Evolutionary conservation across 257 asterid species (phyloP).

Genomic region (Ocimum tenuiflorum): DNA sequence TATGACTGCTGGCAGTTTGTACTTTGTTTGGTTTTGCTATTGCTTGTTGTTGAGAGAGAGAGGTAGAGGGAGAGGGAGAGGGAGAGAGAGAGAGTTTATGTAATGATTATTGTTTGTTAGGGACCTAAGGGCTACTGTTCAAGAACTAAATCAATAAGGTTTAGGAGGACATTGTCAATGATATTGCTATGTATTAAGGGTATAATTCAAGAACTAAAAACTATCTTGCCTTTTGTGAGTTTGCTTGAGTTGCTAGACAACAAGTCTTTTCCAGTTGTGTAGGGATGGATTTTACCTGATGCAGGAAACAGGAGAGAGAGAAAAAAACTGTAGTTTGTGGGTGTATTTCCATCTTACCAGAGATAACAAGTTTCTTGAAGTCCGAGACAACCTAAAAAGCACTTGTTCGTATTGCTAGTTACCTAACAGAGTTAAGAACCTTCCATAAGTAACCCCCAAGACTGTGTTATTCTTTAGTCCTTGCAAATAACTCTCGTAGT

Average conservation of each 20-base stretch:
- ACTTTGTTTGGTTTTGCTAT: not conserved
- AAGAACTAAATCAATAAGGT: not conserved
- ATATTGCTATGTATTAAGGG: not conserved
- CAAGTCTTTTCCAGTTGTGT: not conserved
- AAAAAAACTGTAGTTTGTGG: not conserved
- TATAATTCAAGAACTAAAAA: not conserved
- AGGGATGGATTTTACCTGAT: not conserved
- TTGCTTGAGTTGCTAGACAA: not conserved
- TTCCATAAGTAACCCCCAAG: too few species aligned
- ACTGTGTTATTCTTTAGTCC: too few species aligned
- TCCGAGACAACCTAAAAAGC: not conserved
- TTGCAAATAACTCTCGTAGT: not conserved
- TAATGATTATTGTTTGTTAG: constrained; percentile 4
- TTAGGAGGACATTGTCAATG: not conserved
- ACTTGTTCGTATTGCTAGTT: not conserved
- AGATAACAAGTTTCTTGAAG: too few species aligned
- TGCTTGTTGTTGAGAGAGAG: not conserved
- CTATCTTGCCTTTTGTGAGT: not conserved
- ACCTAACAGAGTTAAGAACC: not conserved
- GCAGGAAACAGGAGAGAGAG: not conserved
- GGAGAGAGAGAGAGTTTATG: not conserved
- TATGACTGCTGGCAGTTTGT: not conserved
- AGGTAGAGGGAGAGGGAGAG: not conserved
- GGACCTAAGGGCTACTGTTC: not conserved
- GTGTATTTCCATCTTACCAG: not conserved